A percentile compares a stretch with the other conserved stretches of the same genome.
Conservation (phyloP, 1,139 yeast species). For the Pichia sp. region DNA sequence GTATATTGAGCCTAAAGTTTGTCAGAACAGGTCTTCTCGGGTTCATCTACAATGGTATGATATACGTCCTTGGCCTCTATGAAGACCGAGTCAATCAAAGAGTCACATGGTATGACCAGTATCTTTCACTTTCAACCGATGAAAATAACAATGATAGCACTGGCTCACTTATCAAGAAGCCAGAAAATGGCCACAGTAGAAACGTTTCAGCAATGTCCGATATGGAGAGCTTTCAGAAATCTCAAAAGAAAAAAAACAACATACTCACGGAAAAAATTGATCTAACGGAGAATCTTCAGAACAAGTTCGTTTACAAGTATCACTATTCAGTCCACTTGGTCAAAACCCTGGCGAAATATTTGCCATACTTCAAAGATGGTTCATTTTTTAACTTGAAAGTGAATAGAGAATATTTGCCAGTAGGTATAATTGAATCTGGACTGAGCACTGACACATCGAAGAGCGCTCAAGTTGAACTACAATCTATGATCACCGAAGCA, state of each 20-base stretch:
- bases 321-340: slow-evolving; percentile 86
- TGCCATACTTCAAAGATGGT: slow-evolving; percentile 80
- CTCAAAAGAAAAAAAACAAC: slow-evolving; percentile 1
- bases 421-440: slow-evolving; percentile 81
- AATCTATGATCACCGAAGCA: slow-evolving; percentile 69
- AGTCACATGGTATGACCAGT: slow-evolving; percentile 55
- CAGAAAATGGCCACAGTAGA: neutral
- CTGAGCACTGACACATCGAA: slow-evolving; percentile 30
- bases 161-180: no score
- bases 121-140: slow-evolving; percentile 18
- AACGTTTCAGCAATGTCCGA: slow-evolving; percentile 4
- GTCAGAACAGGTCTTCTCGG: slow-evolving; percentile 89
- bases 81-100: slow-evolving; percentile 88
- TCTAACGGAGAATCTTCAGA: slow-evolving; percentile 6
- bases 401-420: slow-evolving; percentile 80
- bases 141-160: slow-evolving; percentile 1
- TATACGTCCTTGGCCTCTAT: slow-evolving; percentile 80
- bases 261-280: slow-evolving; percentile 6
- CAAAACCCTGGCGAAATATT: slow-evolving; percentile 74
- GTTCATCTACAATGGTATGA: slow-evolving; percentile 77
- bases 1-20: slow-evolving; percentile 67
- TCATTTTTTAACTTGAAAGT: slow-evolving; percentile 85
- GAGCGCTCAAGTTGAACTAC: slow-evolving; percentile 51
- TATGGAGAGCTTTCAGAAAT: slow-evolving; percentile 1
- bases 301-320: slow-evolving; percentile 36